phyloP scores from a whole-genome alignment of 2,329 filamentous ascomycete genomes.

The Conoideocrella luteorostrata region DNA sequence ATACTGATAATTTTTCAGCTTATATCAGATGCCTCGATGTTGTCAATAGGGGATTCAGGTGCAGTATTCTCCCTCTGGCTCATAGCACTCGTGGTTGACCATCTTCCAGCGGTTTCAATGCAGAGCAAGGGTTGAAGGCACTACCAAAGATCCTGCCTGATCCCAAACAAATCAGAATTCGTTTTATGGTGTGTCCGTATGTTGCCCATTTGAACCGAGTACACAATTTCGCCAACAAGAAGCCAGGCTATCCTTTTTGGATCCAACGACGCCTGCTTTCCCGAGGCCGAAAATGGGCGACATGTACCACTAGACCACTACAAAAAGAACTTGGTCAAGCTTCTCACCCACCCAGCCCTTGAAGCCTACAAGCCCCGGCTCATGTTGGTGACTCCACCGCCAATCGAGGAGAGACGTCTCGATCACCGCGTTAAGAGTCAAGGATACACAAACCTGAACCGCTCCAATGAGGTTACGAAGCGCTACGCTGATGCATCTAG shows the following conservation, averaged over 20 bases:
- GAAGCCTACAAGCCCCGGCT: constrained; percentile 2
- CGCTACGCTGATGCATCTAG: constrained; percentile 4
- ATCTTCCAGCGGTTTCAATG: constrained; percentile 1
- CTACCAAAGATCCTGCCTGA: constrained; percentile 2
- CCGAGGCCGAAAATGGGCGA: constrained; percentile 1
- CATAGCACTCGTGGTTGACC: not conserved
- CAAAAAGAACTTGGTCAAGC: constrained; percentile 2
- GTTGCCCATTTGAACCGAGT: not conserved
- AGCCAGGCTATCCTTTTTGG: constrained; percentile 3
- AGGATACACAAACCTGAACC: constrained; percentile 1
- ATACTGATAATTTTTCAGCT: not conserved
- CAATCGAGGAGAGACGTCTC: constrained; percentile 3
- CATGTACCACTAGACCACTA: constrained; percentile 4
- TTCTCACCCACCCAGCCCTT: constrained; percentile 1
- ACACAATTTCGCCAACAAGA: not conserved
- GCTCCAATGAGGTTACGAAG: constrained; percentile 4
- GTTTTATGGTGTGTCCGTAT: constrained; percentile 1
- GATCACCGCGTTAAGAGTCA: constrained; percentile 2
- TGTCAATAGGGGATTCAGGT: not conserved
- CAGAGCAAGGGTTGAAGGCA: constrained; percentile 1
- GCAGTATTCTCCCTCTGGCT: not conserved
- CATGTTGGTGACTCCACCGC: constrained; percentile 1
- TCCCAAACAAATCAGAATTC: constrained; percentile 1
- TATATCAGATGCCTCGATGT: constrained; percentile 2
- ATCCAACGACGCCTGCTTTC: constrained; percentile 4